These are phyloP conservation scores for Sedum album DNA, from an alignment of 164 flowering plant species.

Conservation along the genomic window DNA sequence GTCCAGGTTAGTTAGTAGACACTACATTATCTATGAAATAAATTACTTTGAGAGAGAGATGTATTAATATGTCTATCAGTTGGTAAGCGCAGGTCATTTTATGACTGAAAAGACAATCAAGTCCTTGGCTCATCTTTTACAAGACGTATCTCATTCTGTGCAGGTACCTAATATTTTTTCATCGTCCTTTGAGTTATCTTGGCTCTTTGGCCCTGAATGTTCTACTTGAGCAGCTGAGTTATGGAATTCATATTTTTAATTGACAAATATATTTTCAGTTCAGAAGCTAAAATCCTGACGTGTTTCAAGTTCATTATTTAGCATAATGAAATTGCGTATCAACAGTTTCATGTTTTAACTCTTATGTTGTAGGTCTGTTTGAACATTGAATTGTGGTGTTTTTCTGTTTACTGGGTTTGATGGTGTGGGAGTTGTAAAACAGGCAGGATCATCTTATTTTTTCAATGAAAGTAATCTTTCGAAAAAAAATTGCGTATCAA, in stretches of 20 bases:
- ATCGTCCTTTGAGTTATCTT: background rate
- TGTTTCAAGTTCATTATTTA: background rate
- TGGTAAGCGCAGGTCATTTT: slow-evolving; percentile 77
- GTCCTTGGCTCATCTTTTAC: slow-evolving; percentile 63
- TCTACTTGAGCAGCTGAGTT: background rate
- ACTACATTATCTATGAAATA: slow-evolving; percentile 1
- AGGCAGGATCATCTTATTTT: too few species aligned
- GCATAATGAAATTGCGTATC: background rate
- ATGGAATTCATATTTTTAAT: background rate
- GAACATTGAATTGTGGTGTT: too few species aligned
- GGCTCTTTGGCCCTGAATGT: background rate
- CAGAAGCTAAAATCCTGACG: background rate
- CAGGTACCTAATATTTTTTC: slow-evolving; percentile 41
- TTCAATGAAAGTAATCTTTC: too few species aligned
- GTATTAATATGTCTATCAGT: slow-evolving; percentile 46
- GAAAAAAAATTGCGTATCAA: too few species aligned
- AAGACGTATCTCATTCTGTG: slow-evolving; percentile 45
- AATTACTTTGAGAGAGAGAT: background rate
- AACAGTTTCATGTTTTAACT: background rate
- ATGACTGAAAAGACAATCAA: slow-evolving; percentile 42
- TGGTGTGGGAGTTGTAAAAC: too few species aligned
- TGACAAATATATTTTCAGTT: background rate
- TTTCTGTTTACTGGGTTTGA: too few species aligned
- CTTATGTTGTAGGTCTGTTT: too few species aligned
- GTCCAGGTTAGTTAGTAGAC: slow-evolving; percentile 48